Evolutionary conservation across 2,329 filamentous ascomycete species (phyloP), one percentile per base, ranked within the genome.

Genomic region (Stenocarpella maydis): DNA sequence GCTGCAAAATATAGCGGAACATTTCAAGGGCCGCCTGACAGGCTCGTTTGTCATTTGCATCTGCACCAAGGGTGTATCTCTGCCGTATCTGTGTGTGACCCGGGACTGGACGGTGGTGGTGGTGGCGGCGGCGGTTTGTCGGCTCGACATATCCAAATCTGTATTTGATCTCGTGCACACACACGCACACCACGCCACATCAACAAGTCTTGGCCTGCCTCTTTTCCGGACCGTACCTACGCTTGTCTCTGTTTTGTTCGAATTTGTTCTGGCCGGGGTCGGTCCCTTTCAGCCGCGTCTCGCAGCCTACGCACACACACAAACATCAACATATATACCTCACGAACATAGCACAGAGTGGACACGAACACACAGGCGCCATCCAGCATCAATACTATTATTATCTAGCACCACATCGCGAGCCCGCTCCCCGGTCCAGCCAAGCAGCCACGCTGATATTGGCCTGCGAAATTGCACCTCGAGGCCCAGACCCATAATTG

Each of bases 131-230:
- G 34, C 12, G 47, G 37, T 58, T 37, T 47, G n/a, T 63, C 43
- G 28, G 58, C 58, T 63, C n/a, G 43, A 63, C 58, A 43, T 49
- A 63, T 63, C 58, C 58, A 63, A 63, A 63, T 63, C 58, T 63
- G 41, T 37, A 63, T 37, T 49, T 63, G 58, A 63, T 63, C 58
- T 63, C 43, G 58, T 43, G 26, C n/a, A 8, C 37, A 49, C 58
- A 47, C 41, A 31, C 31, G 8, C 28, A 21, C 43, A 21, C 41
- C 58, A 49, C 43, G 43, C 55, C 39, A 49, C 58, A 49, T 47
- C 43, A 49, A 47, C 28, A 37, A 47, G 41, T 63, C 43, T 34
- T 63, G 28, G n/a, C 28, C 58, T 63, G 58, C 58, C 58, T 37
- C 43, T 26, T 19, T 37, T 49, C 28, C 28, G n/a, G 28, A 49